Conservation (phyloP, 2,329 filamentous ascomycete species). For the Pestalotiopsis sp. region DNA sequence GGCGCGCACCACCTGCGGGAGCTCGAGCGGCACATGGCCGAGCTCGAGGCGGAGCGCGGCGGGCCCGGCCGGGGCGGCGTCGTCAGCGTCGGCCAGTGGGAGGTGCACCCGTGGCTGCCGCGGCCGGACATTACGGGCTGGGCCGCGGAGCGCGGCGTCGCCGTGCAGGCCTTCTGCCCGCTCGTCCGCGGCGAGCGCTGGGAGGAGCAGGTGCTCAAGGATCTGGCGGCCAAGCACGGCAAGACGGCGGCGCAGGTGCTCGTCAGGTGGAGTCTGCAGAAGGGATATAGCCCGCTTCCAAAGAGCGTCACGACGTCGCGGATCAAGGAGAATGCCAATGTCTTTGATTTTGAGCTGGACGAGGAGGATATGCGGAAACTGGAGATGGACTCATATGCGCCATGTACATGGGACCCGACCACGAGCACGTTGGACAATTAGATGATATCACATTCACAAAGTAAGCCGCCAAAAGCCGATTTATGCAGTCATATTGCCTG, state of each 20-base stretch:
- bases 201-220: slow-evolving; percentile 66
- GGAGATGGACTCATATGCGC: slow-evolving; percentile 54
- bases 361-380: slow-evolving; percentile 54
- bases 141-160: slow-evolving; percentile 66
- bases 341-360: slow-evolving; percentile 59
- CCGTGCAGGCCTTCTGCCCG: slow-evolving; percentile 66
- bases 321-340: slow-evolving; percentile 63
- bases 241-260: slow-evolving; percentile 78
- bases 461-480: not conserved
- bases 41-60: slow-evolving; percentile 60
- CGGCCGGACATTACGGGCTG: slow-evolving; percentile 79
- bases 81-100: slow-evolving; percentile 84
- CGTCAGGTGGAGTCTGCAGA: slow-evolving; percentile 81
- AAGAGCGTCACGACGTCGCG: slow-evolving; percentile 72
- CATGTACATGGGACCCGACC: slow-evolving; percentile 60
- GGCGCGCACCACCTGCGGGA: slow-evolving; percentile 65
- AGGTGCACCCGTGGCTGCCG: slow-evolving; percentile 86
- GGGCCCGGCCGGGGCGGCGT: slow-evolving; percentile 66
- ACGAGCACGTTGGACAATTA: slow-evolving; percentile 43
- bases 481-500: not conserved
- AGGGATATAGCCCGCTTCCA: slow-evolving; percentile 71
- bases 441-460: not conserved
- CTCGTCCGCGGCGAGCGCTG: slow-evolving; percentile 70
- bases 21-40: slow-evolving; percentile 59
- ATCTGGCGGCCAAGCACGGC: slow-evolving; percentile 70